A percentile compares a stretch with the other conserved stretches of the same genome.
phyloP scores from a whole-genome alignment of 177 flowering plant species.

The Vitis hybrid region DNA sequence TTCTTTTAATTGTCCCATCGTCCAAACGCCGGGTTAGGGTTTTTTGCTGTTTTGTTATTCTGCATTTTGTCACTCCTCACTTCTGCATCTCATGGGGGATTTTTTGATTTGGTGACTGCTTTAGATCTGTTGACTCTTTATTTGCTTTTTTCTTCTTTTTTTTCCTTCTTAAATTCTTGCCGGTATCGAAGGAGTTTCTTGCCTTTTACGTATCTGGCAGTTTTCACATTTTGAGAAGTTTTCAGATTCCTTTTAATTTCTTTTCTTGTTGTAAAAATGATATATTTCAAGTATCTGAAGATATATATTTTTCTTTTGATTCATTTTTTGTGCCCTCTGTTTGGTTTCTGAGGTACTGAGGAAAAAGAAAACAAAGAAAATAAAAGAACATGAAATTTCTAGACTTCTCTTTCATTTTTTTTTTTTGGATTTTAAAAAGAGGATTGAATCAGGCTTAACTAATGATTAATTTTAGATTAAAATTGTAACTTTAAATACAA shows the following conservation, averaged over 20 bases:
- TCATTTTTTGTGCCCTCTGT: no score
- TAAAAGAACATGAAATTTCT: no score
- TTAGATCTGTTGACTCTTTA: conserved; percentile 8
- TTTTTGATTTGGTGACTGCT: neutral
- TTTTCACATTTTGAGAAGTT: neutral
- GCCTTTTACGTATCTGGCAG: neutral
- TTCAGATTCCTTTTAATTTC: conserved; percentile 1
- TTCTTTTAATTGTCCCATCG: neutral
- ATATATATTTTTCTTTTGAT: no score
- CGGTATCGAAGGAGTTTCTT: neutral
- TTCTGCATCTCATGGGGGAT: neutral
- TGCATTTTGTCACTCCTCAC: neutral
- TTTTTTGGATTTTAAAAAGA: no score
- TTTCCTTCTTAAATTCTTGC: neutral
- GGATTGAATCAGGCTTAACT: no score
- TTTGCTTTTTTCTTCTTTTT: neutral
- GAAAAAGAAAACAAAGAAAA: no score
- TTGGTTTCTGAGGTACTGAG: no score
- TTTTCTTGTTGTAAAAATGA: no score
- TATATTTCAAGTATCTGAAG: no score
- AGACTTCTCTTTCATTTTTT: no score
- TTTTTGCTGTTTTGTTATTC: neutral
- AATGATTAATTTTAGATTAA: no score
- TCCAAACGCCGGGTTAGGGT: neutral
- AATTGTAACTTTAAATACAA: no score